Evolutionary conservation across 768 basidiomycete species (phyloP), one percentile per base, ranked within the genome.

Genomic region (Lentinus tigrinus): DNA sequence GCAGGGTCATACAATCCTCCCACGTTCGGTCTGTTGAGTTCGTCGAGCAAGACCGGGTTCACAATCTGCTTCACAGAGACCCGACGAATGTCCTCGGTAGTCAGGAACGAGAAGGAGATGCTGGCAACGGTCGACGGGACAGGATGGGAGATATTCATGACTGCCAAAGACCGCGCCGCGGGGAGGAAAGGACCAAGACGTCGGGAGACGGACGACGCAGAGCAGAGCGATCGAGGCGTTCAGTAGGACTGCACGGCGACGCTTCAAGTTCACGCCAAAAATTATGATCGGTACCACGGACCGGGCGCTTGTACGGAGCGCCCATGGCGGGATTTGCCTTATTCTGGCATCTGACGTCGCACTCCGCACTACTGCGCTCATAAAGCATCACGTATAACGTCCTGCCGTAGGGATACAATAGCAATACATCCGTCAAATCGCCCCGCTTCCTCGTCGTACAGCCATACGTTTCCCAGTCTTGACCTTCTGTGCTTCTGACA

Each of bases 21-120:
- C 55, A 83, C 77, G 66, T 92, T 98, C 3, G 97, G 97, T 64
- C 91, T 78, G 71, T 95, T 95, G 37, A 98, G 77, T 71, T 96
- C 93, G 76, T 99, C 95, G 63, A 98, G 83, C 40, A 99, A 84
- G 58, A 90, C 81, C 3, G 95, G 91, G 72, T 98, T 98, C 52
- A 93, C 83, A 62, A 98, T 89, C 77, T 97, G 93, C 76, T 97
- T 95, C 69, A 98, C 96, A n/a, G 94, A 96, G 69, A 98, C 93
- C 57, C 89, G 85, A 44, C 90, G 85, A 68, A 98, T 81, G 73
- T 99, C 95, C 65, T 90, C 82, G 14, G 92, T 78, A 16, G 89
- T 85, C 51, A 99, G 85, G 72, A 95, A 96, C 1, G 95, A 95
- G 73, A 99, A 99, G 9, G 94, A 93, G 58, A 98, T 75, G 61